A percentile compares a stretch with the other conserved stretches of the same genome.
These are phyloP conservation scores for Silene uniflora DNA, from an alignment of 148 eudicot species.

Conservation along the genomic window DNA sequence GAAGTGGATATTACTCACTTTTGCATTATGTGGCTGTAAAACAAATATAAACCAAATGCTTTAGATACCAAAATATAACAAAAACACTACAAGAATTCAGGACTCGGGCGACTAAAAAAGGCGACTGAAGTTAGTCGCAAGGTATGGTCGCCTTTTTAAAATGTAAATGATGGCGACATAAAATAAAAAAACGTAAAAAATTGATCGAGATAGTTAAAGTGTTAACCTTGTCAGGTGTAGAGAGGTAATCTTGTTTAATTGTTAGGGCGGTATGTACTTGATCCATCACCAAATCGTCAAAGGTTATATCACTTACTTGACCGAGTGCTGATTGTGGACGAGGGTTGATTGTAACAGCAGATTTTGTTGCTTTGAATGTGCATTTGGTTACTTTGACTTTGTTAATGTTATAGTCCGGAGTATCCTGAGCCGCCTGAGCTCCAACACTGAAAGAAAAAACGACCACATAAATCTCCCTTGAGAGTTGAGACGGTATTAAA, in stretches of 20 bases:
- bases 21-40: conserved; percentile 1
- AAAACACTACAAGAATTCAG: no score
- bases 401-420: conserved; percentile 31
- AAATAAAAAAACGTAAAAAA: no score
- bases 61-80: no score
- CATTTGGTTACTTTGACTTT: conserved; percentile 40
- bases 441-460: conserved; percentile 37
- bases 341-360: conserved; percentile 68
- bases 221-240: conserved; percentile 26
- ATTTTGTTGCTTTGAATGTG: conserved; percentile 39
- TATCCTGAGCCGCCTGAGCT: conserved; percentile 8
- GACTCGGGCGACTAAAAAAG: no score
- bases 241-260: conserved; percentile 46
- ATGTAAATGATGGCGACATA: no score
- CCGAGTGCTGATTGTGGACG: conserved; percentile 25
- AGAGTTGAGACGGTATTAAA: neutral
- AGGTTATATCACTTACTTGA: conserved; percentile 31
- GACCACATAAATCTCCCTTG: no score
- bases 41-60: neutral
- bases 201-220: neutral
- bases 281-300: conserved; percentile 40
- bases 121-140: no score
- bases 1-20: conserved; percentile 32
- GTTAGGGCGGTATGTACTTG: conserved; percentile 41
- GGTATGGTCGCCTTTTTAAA: no score